Conservation (phyloP, 2,329 filamentous ascomycete genomes). For the Erysiphe pulchra region DNA sequence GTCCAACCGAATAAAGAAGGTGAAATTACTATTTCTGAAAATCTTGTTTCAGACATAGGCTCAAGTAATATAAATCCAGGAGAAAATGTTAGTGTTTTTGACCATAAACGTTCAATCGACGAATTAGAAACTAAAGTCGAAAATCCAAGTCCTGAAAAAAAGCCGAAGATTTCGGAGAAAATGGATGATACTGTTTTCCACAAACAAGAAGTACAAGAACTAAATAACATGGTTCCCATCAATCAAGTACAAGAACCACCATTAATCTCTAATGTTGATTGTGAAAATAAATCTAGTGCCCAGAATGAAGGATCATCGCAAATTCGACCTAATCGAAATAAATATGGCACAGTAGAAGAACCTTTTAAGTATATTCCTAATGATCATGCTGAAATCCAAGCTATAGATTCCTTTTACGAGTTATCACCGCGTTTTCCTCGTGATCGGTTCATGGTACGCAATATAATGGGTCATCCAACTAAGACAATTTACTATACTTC, state of each 20-base stretch:
- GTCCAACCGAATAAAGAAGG: conserved; percentile 11
- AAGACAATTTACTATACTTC: conserved; percentile 97
- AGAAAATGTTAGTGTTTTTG: conserved; percentile 5
- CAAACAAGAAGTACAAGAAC: conserved; percentile 18
- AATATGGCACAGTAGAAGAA: conserved; percentile 39
- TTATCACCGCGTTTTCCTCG: conserved; percentile 64
- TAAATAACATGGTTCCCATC: too few species aligned
- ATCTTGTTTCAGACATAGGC: neutral
- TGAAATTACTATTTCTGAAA: conserved; percentile 10
- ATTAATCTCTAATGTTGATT: conserved; percentile 5
- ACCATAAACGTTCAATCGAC: neutral
- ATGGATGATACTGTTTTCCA: conserved; percentile 8
- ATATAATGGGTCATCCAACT: conserved; percentile 61
- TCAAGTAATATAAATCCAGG: conserved; percentile 4
- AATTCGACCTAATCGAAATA: conserved; percentile 8
- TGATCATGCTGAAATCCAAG: conserved; percentile 48
- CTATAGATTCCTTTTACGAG: conserved; percentile 65
- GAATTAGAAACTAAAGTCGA: neutral
- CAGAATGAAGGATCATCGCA: neutral
- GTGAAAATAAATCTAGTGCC: neutral
- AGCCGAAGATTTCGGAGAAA: conserved; percentile 2
- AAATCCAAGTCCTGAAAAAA: conserved; percentile 10
- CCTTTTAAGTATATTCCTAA: conserved; percentile 74
- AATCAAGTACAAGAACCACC: conserved; percentile 8
- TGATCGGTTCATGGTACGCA: conserved; percentile 88